Conservation (phyloP, 805 yeast genomes). For the Teunomyces lycoperdinae region DNA sequence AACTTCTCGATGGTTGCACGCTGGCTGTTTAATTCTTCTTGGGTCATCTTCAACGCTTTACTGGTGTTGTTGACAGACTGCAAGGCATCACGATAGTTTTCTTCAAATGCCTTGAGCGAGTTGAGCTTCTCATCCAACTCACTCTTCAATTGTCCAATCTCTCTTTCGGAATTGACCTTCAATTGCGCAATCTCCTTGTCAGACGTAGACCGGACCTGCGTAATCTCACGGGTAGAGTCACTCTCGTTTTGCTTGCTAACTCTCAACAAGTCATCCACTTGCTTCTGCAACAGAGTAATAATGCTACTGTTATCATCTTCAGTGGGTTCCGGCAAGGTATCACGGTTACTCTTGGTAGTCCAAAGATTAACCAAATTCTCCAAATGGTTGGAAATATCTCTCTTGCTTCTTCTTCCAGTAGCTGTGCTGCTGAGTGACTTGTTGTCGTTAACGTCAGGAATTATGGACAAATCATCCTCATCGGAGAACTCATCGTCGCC, state of each 20-base stretch:
- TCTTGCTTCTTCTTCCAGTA: slow-evolving; percentile 22
- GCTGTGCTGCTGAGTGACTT: slow-evolving; percentile 22
- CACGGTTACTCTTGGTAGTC: slow-evolving; percentile 15
- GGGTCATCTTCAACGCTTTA: slow-evolving; percentile 69
- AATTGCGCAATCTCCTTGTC: slow-evolving; percentile 18
- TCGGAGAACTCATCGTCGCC: slow-evolving; percentile 27
- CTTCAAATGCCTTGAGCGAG: slow-evolving; percentile 46
- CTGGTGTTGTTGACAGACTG: slow-evolving; percentile 72
- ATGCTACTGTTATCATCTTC: slow-evolving; percentile 18
- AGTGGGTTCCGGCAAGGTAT: slow-evolving; percentile 9
- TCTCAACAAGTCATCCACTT: slow-evolving; percentile 52
- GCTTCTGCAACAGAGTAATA: slow-evolving; percentile 47
- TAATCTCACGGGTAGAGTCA: slow-evolving; percentile 24
- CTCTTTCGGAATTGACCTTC: slow-evolving; percentile 19
- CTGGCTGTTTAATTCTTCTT: slow-evolving; percentile 64
- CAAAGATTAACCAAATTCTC: slow-evolving; percentile 35
- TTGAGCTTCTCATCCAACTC: slow-evolving; percentile 30
- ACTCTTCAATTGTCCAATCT: slow-evolving; percentile 32
- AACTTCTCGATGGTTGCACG: slow-evolving; percentile 55
- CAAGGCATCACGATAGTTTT: slow-evolving; percentile 67
- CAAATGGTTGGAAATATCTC: slow-evolving; percentile 33
- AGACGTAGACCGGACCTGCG: slow-evolving; percentile 34
- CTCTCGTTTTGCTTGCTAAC: slow-evolving; percentile 41
- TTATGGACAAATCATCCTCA: slow-evolving; percentile 19
- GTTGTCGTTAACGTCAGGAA: slow-evolving; percentile 13